These are phyloP conservation scores for Phytophthora syringae DNA, from an alignment of 352 stramenopile genomes.

Conservation along the genomic window DNA sequence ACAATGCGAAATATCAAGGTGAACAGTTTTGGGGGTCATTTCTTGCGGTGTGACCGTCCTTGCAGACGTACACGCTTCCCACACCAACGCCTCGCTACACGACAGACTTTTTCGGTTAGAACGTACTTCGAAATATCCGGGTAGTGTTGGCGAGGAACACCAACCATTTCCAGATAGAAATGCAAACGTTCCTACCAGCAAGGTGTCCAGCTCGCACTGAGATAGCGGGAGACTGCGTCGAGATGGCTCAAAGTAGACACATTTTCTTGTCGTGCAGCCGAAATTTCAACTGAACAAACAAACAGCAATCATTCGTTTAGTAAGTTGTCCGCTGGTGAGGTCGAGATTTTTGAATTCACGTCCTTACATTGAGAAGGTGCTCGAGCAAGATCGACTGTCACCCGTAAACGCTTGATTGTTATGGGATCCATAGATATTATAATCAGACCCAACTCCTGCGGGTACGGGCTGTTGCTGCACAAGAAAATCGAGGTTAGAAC, in stretches of 20 bases:
- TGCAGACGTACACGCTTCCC: neutral
- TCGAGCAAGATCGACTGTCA: slow-evolving; percentile 3
- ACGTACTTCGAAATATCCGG: neutral
- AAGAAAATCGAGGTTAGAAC: neutral
- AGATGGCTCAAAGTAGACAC: neutral
- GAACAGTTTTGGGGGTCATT: slow-evolving; percentile 16
- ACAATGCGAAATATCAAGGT: slow-evolving; percentile 23
- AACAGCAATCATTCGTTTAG: neutral
- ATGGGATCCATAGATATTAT: slow-evolving; percentile 27
- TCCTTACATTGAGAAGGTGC: slow-evolving; percentile 26
- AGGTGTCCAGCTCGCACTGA: slow-evolving; percentile 32
- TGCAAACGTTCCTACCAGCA: slow-evolving; percentile 28
- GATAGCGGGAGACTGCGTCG: slow-evolving; percentile 43
- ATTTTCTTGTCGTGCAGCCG: slow-evolving; percentile 1
- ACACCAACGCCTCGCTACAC: slow-evolving; percentile 17
- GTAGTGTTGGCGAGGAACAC: neutral
- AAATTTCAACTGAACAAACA: slow-evolving; percentile 24
- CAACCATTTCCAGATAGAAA: no score
- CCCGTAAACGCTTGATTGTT: slow-evolving; percentile 17
- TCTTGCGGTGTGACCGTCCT: neutral
- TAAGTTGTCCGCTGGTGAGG: neutral
- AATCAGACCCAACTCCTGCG: slow-evolving; percentile 41
- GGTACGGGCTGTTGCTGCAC: slow-evolving; percentile 15
- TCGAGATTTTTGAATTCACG: no score
- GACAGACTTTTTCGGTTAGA: neutral